A percentile compares a stretch with the other conserved stretches of the same genome.
Evolutionary conservation across 345 rosid species (phyloP).

Genomic region (Eucalyptus sp.): DNA sequence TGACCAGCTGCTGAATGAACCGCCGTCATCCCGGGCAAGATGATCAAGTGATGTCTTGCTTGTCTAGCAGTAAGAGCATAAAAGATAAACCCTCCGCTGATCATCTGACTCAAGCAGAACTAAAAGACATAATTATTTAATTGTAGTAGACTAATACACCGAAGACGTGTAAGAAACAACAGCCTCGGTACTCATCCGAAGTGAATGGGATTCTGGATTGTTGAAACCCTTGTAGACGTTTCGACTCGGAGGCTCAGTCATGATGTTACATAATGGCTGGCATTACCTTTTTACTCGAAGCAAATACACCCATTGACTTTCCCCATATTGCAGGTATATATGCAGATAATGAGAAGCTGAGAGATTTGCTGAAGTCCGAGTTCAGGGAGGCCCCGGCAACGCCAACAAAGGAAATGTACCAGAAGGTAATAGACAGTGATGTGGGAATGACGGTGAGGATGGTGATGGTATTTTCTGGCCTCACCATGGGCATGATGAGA

Average conservation of each 20-base stretch:
- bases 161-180: not conserved
- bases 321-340: conserved; percentile 21
- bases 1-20: not conserved
- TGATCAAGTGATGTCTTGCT: not conserved
- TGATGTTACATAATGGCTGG: not conserved
- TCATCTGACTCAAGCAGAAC: not conserved
- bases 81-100: not conserved
- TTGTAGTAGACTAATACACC: not conserved
- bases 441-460: conserved; percentile 15
- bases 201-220: not conserved
- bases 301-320: not conserved
- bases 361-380: conserved; percentile 19
- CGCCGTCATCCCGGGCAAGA: not conserved
- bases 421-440: conserved; percentile 28
- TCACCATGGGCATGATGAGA: conserved; percentile 33
- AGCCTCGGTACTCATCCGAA: not conserved
- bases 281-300: not conserved
- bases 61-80: not conserved
- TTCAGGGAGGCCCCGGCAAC: conserved; percentile 19
- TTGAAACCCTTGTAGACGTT: not conserved
- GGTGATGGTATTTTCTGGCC: conserved; percentile 28
- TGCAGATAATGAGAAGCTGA: conserved; percentile 23
- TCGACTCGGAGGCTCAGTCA: not conserved
- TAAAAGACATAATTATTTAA: not conserved
- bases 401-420: conserved; percentile 28